Percentiles rank a stretch among this genome's conserved stretches.
Conservation (phyloP, 345 rosid species). For the Firmiana major region DNA sequence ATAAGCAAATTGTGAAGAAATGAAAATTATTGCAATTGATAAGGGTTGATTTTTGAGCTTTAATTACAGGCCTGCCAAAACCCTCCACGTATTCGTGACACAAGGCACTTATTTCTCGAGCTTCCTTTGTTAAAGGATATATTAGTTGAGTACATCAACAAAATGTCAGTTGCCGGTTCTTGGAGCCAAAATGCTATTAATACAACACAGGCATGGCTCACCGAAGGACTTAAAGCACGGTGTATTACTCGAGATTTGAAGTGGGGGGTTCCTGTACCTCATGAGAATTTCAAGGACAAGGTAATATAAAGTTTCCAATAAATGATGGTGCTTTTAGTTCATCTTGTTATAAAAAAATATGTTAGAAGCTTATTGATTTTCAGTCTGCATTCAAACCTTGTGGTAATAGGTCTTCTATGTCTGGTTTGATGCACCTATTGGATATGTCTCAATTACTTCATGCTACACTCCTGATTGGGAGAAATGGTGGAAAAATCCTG, state of each 20-base stretch:
- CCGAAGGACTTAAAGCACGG: slow-evolving; percentile 77
- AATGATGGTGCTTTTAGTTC: neutral
- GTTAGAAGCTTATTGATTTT: neutral
- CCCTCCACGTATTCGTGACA: slow-evolving; percentile 67
- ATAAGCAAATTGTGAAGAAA: neutral
- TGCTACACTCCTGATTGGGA: slow-evolving; percentile 97
- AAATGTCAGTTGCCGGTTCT: slow-evolving; percentile 67
- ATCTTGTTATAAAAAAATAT: neutral
- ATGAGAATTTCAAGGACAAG: slow-evolving; percentile 75
- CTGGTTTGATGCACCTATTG: slow-evolving; percentile 99
- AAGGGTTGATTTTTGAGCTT: slow-evolving; percentile 3
- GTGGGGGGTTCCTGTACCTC: slow-evolving; percentile 99
- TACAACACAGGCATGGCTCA: slow-evolving; percentile 86
- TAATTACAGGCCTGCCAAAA: slow-evolving; percentile 56
- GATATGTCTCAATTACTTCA: slow-evolving; percentile 84
- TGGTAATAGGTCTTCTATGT: slow-evolving; percentile 85
- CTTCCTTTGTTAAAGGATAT: slow-evolving; percentile 77
- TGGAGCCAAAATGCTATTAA: slow-evolving; percentile 99
- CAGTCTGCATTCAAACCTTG: slow-evolving; percentile 8
- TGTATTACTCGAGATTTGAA: slow-evolving; percentile 97
- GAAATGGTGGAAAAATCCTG: slow-evolving; percentile 99
- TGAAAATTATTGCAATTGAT: neutral
- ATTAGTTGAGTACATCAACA: slow-evolving; percentile 62
- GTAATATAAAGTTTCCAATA: slow-evolving; percentile 26
- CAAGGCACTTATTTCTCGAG: slow-evolving; percentile 91